Percentiles rank a stretch among this genome's conserved stretches.
These are phyloP conservation scores for Geranomyces variabilis DNA, from an alignment of 192 early-diverging fungal species.

Conservation along the genomic window DNA sequence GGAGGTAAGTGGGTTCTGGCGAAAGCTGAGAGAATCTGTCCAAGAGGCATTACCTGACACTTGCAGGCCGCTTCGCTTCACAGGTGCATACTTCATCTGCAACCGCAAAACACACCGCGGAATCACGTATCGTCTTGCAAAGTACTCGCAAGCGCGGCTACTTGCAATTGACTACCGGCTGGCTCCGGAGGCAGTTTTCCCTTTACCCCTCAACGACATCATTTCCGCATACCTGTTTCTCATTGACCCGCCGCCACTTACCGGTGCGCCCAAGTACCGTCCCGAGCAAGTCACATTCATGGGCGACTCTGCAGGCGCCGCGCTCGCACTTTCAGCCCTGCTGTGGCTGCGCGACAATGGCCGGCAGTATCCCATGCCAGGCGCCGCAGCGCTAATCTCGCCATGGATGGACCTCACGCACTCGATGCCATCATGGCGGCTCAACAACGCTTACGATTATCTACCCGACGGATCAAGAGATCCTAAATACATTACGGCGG, in stretches of 20 bases:
- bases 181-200: conserved; percentile 80
- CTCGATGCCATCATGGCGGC: conserved; percentile 49
- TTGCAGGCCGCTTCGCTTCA: neutral
- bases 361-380: conserved; percentile 42
- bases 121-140: conserved; percentile 51
- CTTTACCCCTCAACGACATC: conserved; percentile 80
- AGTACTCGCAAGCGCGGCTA: conserved; percentile 48
- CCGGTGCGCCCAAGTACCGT: conserved; percentile 20
- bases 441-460: conserved; percentile 42
- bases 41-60: conserved; percentile 28
- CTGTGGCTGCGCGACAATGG: conserved; percentile 47
- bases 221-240: conserved; percentile 75
- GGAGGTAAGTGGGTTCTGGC: conserved; percentile 45
- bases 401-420: conserved; percentile 71
- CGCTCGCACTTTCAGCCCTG: conserved; percentile 51
- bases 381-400: conserved; percentile 57
- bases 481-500: conserved; percentile 28
- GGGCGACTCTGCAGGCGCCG: conserved; percentile 58
- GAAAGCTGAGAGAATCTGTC: conserved; percentile 52
- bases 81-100: conserved; percentile 42
- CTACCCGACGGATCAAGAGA: conserved; percentile 42
- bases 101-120: conserved; percentile 42
- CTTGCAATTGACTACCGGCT: conserved; percentile 77
- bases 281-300: conserved; percentile 50
- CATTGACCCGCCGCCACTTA: conserved; percentile 46